Evolutionary conservation across 176 grass and related monocot genomes (phyloP), one percentile per base, ranked within the genome.

Genomic region (Juncus inflexus): DNA sequence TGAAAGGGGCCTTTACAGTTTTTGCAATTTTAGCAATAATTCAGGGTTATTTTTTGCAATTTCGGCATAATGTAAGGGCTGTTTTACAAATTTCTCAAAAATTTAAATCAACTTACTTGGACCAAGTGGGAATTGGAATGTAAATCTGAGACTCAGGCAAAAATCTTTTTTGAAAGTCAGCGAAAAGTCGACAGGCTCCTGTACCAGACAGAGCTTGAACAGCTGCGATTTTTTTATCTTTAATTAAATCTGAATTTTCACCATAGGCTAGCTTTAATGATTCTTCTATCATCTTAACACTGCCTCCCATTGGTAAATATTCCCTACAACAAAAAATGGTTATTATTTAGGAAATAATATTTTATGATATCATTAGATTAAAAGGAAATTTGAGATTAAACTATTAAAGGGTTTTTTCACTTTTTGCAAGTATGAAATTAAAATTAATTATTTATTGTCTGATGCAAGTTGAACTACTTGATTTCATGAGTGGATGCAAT

Each of bases 221-320:
- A 3, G 88, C 80, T 3, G 88, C 94, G 37, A 99, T 92, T 71
- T 65, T 90, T 59, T 86, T 99, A 41, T 92, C 88, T 74, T 90
- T 86, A 72, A 99, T 84, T 63, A 84, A 77, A 39, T 82, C 88
- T 58, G 94, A 99, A 40, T 92, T 75, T 51, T 92, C 88, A 7
- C 94, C 85, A 0, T 92, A 92, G 2, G 85, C 94, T 45, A 99
- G 68, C 61, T 99, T 99, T 15, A 99, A 74, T 4, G 94, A 88
- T 66, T 90, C 85, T 28, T 92, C 80, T 58, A 99, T 86, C 94
- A 84, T 92, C 55, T 77, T 88, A 12, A 76, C 71, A 62, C 94
- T 92, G 66, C 94, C 94, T 75, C 94, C 83, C 88, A 99, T 89
- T 36, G 88, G 94, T 69, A 92, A 87, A 82, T 99, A 99, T 61